Evolutionary conservation across 2,329 filamentous ascomycete species (phyloP).

Genomic region (Aureobasidium melanogenum): DNA sequence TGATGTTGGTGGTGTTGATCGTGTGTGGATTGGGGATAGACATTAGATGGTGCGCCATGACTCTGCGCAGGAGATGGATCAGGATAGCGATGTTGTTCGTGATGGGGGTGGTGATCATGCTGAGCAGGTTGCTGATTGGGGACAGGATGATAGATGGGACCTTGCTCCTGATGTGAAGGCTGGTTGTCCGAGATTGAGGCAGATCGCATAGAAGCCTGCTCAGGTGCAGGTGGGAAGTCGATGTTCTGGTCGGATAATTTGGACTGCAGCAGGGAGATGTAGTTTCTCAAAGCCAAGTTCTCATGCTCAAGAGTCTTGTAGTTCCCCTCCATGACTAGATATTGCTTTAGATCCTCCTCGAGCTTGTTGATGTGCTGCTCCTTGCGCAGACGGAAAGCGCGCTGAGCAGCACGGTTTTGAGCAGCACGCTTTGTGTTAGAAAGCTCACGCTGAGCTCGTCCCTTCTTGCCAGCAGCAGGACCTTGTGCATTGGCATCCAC

Average conservation of each 20-base stretch:
- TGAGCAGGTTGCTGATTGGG: not conserved
- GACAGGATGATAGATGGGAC: not conserved
- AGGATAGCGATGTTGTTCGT: not conserved
- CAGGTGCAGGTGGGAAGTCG: conserved; percentile 73
- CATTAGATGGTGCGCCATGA: not conserved
- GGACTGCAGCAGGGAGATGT: conserved; percentile 83
- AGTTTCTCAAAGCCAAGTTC: conserved; percentile 85
- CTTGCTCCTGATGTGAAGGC: not conserved
- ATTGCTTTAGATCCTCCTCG: conserved; percentile 84
- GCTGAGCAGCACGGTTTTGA: conserved; percentile 94
- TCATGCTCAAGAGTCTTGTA: conserved; percentile 78
- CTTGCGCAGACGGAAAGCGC: conserved; percentile 94
- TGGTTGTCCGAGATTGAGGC: not conserved
- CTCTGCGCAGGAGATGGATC: conserved; percentile 4
- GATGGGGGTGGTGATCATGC: not conserved
- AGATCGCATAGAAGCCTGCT: conserved; percentile 26
- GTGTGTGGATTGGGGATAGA: not conserved
- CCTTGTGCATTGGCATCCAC: conserved; percentile 20
- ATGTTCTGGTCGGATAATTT: conserved; percentile 74
- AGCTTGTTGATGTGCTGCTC: conserved; percentile 97
- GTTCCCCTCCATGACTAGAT: conserved; percentile 62
- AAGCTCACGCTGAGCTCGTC: conserved; percentile 73
- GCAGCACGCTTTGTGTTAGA: conserved; percentile 94
- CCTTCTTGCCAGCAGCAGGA: conserved; percentile 47
- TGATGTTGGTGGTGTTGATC: conserved; percentile 21